Conservation (phyloP, 169 alveolate species). For the Miamiensis avidus region DNA sequence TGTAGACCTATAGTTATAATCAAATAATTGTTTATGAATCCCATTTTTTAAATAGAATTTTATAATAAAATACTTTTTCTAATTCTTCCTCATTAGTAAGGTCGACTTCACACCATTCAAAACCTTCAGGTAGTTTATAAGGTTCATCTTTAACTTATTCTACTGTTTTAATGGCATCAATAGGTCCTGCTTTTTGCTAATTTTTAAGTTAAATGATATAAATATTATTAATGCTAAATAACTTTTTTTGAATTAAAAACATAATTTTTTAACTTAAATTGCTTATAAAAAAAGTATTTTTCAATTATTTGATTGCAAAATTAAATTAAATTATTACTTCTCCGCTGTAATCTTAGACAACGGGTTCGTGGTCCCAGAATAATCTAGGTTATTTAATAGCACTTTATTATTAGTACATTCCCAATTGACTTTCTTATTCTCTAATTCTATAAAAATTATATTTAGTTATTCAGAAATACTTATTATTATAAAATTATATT, state of each 20-base stretch:
- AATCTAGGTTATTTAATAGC: not conserved
- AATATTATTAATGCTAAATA: too few species aligned
- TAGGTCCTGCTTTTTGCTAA: conserved; percentile 43
- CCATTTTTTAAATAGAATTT: not conserved
- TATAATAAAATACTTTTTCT: conserved; percentile 32
- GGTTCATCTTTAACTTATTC: conserved; percentile 82
- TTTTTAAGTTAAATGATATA: not conserved
- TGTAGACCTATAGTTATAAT: conserved; percentile 77
- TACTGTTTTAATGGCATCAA: conserved; percentile 59
- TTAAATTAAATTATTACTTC: not conserved
- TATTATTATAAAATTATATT: too few species aligned
- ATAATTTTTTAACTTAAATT: too few species aligned
- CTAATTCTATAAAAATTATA: not conserved
- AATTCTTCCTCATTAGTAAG: conserved; percentile 76
- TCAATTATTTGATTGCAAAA: too few species aligned
- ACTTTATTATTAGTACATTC: not conserved
- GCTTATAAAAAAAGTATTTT: not conserved
- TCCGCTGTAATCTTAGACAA: not conserved
- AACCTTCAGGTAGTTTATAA: conserved; percentile 90
- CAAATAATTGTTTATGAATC: not conserved
- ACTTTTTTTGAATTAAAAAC: not conserved
- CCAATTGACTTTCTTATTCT: not conserved
- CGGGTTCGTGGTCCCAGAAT: not conserved
- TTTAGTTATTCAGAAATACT: too few species aligned
- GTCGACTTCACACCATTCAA: conserved; percentile 93